These are phyloP conservation scores for Ustilago trichophora DNA, from an alignment of 1,284 basidiomycete genomes.

Conservation along the genomic window DNA sequence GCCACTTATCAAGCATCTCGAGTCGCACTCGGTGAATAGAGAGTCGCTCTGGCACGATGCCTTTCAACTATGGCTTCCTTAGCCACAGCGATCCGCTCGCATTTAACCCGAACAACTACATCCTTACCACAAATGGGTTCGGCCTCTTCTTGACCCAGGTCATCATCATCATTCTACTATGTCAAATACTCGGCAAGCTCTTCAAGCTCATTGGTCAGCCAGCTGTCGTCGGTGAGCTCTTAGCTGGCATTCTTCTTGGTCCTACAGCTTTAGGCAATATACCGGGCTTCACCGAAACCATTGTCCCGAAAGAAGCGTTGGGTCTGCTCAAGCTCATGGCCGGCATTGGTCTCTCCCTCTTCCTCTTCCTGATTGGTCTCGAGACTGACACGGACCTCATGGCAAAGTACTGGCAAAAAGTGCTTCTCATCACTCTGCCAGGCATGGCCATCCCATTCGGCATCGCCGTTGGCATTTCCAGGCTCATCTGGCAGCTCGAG, in stretches of 20 bases:
- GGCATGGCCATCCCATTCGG: constrained; percentile 57
- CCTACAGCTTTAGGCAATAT: constrained; percentile 51
- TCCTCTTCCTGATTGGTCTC: constrained; percentile 54
- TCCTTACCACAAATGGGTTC: constrained; percentile 45
- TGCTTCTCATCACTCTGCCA: constrained; percentile 48
- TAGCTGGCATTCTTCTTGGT: constrained; percentile 50
- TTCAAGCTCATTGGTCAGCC: constrained; percentile 48
- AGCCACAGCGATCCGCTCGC: constrained; percentile 43
- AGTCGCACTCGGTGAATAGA: too few relatives aligned
- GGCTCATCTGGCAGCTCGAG: constrained; percentile 42
- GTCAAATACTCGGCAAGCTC: constrained; percentile 36
- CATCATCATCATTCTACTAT: constrained; percentile 49
- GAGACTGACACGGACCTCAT: constrained; percentile 58
- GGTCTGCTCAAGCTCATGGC: constrained; percentile 48
- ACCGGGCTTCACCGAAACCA: constrained; percentile 45
- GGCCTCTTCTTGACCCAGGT: constrained; percentile 49
- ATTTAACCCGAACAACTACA: constrained; percentile 39
- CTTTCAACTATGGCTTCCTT: constrained; percentile 40
- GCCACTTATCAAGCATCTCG: too few relatives aligned
- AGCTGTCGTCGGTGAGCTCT: constrained; percentile 47
- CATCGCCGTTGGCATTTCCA: constrained; percentile 51
- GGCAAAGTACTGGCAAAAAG: constrained; percentile 49
- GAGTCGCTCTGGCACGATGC: background rate
- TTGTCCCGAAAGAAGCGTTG: constrained; percentile 33
- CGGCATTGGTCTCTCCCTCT: constrained; percentile 45